Base-by-base conservation (phyloP, 495 filamentous ascomycete genomes). In the Jackrogersella minutella region DNA sequence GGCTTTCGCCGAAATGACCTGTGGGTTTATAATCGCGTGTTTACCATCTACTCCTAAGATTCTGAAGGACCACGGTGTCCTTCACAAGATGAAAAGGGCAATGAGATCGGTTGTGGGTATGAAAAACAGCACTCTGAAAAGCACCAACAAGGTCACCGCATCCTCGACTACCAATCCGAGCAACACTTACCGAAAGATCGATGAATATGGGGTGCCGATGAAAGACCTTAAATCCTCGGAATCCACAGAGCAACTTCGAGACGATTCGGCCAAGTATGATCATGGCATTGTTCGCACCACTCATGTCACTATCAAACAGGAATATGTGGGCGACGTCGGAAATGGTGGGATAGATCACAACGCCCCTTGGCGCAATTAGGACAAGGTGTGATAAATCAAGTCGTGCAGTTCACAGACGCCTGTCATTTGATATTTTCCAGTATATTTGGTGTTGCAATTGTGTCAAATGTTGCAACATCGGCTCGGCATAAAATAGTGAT, bases 1-100 rank as follows among this genome's bases (percentile, higher is more conserved):
- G 74, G 74, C 69, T 10, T 62, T 64, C 9, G 73, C 71, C 0
- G 74, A 77, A 40, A 68, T 72, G 62, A 74, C 73, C 0, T 70
- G 66, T 21, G 73, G 73, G 16, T 77, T 75, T 46, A 57, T 76
- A 28, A 68, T 77, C 55, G 58, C 69, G 17, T 70, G 74, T 43
- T 40, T 75, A 34, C 74, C 74, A 7, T 72, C 68, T 14, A 43
- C 70, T 0, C 74, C 74, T 5, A 72, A 73, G 49, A 64, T 77
- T 33, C 40, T 77, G 10, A 61, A 68, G 16, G 69, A 77, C 16
- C 50, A 56, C 3, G 64, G 64, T 7, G 31, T 62, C n/a, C 58
- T 68, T n/a, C 43, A 56, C 13, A 62, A 62, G 33, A 53, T 62
- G 22, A 57, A 61, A 47, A 62, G 53, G 22, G 53, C 26, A 8